Base-by-base conservation (phyloP, 805 yeast species). In the Candida nonsorbophila region DNA sequence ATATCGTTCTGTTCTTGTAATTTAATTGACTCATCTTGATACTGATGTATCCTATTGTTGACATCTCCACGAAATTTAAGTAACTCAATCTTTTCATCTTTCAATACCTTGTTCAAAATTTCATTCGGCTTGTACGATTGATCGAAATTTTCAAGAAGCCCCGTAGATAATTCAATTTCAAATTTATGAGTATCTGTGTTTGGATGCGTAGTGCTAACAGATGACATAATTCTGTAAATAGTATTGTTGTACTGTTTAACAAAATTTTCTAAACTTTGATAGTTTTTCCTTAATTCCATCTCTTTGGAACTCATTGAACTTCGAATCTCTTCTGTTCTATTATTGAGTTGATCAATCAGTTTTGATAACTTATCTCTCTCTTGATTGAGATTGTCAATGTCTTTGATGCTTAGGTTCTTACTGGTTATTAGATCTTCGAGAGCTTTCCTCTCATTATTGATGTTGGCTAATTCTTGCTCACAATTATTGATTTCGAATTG, bases 351-450 rank as follows among this genome's bases (percentile, higher is more conserved):
- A 32, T 80, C 85, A 28, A 82, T 63, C 11, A 69, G 53, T 37
- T 67, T 67, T 5, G 78, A 64, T 4, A 81, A 50, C 25, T 67
- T 67, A 28, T 79, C 84, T 32, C 84, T 63, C 44, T 79, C 84
- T 18, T 58, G 55, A 42, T 73, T 77, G 55, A 81, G 65, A 30
- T 66, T 55, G 41, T 85, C 86, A 29, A 85, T 74, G 24, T 74
- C 78, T 10, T 62, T 66, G 4, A 82, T 67, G 3, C 83, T 72
- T 29, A 79, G 61, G 2, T 86, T 85, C 36, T 71, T 77, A n/a
- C 26, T 32, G 10, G 34, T 30, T 12, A 86, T 64, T 25, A 67
- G 59, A 7, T 44, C 38, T 21, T 72, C 69, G 12, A 65, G 50
- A 14, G 56, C 55, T 17, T 54, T 46, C 32, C 72, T 72, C 51